Evolutionary conservation across 768 basidiomycete genomes (phyloP), one percentile per base, ranked within the genome.

Genomic region (Rhodotorula diobovata): DNA sequence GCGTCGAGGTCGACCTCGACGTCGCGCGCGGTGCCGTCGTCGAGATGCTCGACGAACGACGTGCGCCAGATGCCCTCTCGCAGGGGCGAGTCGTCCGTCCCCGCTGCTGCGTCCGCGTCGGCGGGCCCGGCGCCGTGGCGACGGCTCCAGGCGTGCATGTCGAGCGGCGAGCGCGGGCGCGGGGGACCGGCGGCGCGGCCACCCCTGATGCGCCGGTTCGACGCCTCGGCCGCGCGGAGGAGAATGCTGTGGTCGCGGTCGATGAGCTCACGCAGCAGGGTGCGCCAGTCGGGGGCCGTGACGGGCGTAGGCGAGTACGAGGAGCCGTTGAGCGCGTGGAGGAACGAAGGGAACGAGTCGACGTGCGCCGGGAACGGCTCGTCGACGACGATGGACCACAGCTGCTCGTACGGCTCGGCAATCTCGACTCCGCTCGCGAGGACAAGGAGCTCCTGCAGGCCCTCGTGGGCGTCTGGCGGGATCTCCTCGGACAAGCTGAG

Each of bases 11-110:
- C 21, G 21, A 46, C 55, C 7, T 21, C 23, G 6, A 41, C 3
- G 15, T 32, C 61, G 48, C 54, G 39, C 54, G 43, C n/a, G 18
- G n/a, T 20, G n/a, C 58, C 43, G 48, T 46, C 68, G 30, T 32
- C 55, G 54, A 68, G 23, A 37, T 68, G 67, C 55, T 68, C 67
- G 56, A 68, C 46, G 46, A 68, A 63, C 14, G 51, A 34, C 4
- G 59, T 35, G 28, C 59, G 58, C 68, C 68, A 70, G 53, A 70
- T 70, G 32, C 68, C 68, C 30, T 70, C 68, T 25, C 41, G 43
- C 4, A 57, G 55, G 23, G 34, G 46, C 30, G 60, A 58, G 3
- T 3, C 51, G 20, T 53, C 59, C 25, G 23, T n/a, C n/a, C n/a
- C n/a, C n/a, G n/a, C n/a, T n/a, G n/a, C n/a, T n/a, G n/a, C n/a